Evolutionary conservation across 176 grass and related monocot genomes (phyloP), one percentile per base, ranked within the genome.

Genomic region (Triticum dicoccoides): DNA sequence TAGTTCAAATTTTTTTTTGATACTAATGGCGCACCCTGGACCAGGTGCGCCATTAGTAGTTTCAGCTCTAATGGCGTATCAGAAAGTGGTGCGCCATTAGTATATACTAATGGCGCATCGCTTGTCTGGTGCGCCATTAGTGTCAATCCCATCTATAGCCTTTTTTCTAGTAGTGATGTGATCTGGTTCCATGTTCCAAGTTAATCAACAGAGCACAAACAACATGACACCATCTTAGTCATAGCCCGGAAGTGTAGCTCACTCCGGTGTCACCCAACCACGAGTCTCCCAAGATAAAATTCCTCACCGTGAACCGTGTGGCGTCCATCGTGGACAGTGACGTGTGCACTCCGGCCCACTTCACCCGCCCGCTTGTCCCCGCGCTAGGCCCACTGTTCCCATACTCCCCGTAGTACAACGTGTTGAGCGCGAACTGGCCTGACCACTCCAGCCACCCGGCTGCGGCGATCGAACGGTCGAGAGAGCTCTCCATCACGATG

Each of bases 401-500:
- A 2, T 96, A 98, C 90, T 98, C 92, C 3, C 93, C 96, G 5
- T 96, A 96, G 70, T 94, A 96, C 2, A 98, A 51, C 9, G 94
- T 94, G 51, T 1, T 33, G 7, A 94, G 61, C 1, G 86, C 87
- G 10, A 86, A 89, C 47, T 81, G 85, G 0, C 83, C 92, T 0
- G 86, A 87, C 96, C 94, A 96, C 83, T 68, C 6, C 11, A 91
- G 74, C 94, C 97, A 96, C 14, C 92, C 93, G 0, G 85, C 85
- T 0, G 90, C 11, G 4, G 32, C 20, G 58, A 98, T 69, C 2
- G 87, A 91, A 25, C 30, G 69, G 27, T 92, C 93, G 0, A 98
- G 44, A 29, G 13, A 42, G 12, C 64, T 94, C 38, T 27, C 56
- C 87, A 94, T 94, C 34, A 98, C 86, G 3, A 88, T 88, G 4